A percentile compares a stretch with the other conserved stretches of the same genome.
Conservation (phyloP, 331 rosid species). For the Malus hybrid region DNA sequence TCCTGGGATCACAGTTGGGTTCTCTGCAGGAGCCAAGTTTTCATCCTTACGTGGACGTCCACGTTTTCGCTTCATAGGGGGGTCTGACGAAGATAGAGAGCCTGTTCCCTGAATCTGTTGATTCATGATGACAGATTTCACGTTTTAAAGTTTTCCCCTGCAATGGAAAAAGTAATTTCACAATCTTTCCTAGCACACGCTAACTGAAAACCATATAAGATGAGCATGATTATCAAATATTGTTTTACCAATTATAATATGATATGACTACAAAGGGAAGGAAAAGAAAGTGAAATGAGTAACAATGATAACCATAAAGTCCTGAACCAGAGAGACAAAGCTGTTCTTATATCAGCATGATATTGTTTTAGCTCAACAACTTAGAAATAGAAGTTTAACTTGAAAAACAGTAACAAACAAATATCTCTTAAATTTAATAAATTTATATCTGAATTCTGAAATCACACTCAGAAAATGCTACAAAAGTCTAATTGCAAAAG, state of each 20-base stretch:
- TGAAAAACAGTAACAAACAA: neutral
- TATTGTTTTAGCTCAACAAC: neutral
- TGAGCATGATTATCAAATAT: neutral
- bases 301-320: neutral
- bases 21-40: constrained; percentile 14
- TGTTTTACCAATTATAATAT: neutral
- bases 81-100: constrained; percentile 14
- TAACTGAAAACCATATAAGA: neutral
- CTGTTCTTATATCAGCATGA: neutral
- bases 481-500: neutral
- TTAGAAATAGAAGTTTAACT: neutral
- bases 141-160: constrained; percentile 14
- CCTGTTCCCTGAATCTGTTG: constrained; percentile 34
- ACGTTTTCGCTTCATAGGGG: constrained; percentile 58
- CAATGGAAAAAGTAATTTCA: constrained; percentile 2
- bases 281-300: neutral
- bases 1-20: neutral
- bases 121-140: constrained; percentile 30
- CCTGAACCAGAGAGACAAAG: neutral
- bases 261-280: neutral
- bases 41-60: constrained; percentile 69
- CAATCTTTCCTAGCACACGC: neutral
- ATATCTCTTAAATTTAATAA: neutral
- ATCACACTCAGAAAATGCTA: neutral
- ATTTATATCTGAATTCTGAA: neutral